phyloP scores from a whole-genome alignment of 176 grass and related monocot genomes.

The Calamus simplicifolius region DNA sequence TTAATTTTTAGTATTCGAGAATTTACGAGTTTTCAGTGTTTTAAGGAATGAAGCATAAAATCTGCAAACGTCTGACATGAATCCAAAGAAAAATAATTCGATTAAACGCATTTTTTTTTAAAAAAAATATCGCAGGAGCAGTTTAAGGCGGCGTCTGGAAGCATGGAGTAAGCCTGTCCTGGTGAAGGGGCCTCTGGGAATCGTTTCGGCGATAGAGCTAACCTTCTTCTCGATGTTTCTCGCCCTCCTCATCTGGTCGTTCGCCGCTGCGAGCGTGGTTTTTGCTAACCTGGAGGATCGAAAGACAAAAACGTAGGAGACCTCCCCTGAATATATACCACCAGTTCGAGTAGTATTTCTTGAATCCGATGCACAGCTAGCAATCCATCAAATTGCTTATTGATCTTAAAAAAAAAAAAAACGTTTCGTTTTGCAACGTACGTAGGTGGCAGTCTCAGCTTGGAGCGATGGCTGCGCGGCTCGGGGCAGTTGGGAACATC shows the following conservation, averaged over 20 bases:
- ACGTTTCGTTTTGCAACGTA: no score
- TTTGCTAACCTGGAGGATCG: constrained; percentile 18
- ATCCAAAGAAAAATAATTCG: no score
- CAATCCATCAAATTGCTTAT: no score
- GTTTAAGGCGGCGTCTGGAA: background rate
- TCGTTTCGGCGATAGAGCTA: constrained; percentile 39
- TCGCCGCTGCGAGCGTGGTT: constrained; percentile 10
- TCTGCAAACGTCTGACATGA: no score
- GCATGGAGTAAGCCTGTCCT: constrained; percentile 42
- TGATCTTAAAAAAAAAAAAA: no score
- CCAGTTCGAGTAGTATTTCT: no score
- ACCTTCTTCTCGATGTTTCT: constrained; percentile 40
- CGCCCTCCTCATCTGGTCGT: constrained; percentile 42
- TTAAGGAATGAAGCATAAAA: no score
- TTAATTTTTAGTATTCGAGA: no score
- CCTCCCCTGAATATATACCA: no score
- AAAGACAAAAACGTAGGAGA: background rate
- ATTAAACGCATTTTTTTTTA: no score
- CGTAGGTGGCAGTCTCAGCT: constrained; percentile 48
- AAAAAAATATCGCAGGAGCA: background rate
- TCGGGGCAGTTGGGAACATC: constrained; percentile 32
- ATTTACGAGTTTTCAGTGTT: no score
- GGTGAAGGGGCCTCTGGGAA: constrained; percentile 44
- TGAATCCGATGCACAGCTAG: no score
- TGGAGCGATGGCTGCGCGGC: constrained; percentile 11